Percentiles rank a stretch among this genome's conserved stretches.
Conservation (phyloP, 768 basidiomycete genomes). For the Kwoniella europaea region DNA sequence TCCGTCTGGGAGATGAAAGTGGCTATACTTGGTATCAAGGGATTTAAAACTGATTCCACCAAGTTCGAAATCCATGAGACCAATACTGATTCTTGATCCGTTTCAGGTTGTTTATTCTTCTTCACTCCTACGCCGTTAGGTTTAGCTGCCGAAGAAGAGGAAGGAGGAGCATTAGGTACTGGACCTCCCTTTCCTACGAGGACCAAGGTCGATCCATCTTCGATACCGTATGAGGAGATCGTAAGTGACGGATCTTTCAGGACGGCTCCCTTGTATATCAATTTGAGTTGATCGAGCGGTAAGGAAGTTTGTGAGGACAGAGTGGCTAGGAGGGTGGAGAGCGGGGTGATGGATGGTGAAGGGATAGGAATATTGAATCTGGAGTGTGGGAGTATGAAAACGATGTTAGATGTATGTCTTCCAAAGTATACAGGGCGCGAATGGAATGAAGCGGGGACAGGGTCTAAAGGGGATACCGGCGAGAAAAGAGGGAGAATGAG, state of each 20-base stretch:
- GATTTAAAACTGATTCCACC: slow-evolving; percentile 29
- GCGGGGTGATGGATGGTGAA: slow-evolving; percentile 49
- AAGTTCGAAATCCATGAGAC: slow-evolving; percentile 40
- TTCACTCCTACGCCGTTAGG: slow-evolving; percentile 34
- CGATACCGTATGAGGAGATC: slow-evolving; percentile 77
- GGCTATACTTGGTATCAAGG: slow-evolving; percentile 35
- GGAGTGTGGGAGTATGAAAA: background rate
- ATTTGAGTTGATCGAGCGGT: slow-evolving; percentile 72
- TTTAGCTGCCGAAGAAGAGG: slow-evolving; percentile 15
- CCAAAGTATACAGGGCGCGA: background rate
- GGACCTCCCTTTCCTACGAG: slow-evolving; percentile 66
- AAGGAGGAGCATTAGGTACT: slow-evolving; percentile 33
- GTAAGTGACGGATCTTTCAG: slow-evolving; percentile 76
- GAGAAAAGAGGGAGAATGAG: background rate
- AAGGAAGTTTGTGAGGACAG: slow-evolving; percentile 79
- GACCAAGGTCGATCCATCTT: slow-evolving; percentile 70
- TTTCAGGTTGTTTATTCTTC: slow-evolving; percentile 42
- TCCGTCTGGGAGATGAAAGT: slow-evolving; percentile 41
- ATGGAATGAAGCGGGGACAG: background rate
- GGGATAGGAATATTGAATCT: slow-evolving; percentile 58
- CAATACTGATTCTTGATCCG: slow-evolving; percentile 41
- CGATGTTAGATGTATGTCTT: background rate
- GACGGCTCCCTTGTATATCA: slow-evolving; percentile 87
- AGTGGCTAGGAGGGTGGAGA: slow-evolving; percentile 56
- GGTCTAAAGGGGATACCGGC: background rate